These are phyloP conservation scores for Suhomyces sp. DNA, from an alignment of 805 yeast species.

Conservation along the genomic window DNA sequence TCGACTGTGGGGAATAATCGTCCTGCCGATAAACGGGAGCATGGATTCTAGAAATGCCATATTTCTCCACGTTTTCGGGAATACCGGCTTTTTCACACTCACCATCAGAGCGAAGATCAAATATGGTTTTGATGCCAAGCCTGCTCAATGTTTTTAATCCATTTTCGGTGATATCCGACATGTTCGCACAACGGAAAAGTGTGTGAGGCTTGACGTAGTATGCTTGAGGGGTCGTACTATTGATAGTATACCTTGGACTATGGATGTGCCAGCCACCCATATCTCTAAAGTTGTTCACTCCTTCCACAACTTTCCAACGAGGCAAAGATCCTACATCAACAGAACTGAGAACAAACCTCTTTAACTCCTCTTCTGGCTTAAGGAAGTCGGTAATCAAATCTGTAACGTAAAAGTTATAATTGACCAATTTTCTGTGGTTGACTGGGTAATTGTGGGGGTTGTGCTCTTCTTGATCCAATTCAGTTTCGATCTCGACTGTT, in stretches of 20 bases:
- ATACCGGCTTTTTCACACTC: slow-evolving; percentile 52
- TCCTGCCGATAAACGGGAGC: slow-evolving; percentile 54
- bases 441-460: slow-evolving; percentile 44
- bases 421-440: slow-evolving; percentile 44
- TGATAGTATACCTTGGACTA: slow-evolving; percentile 23
- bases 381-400: slow-evolving; percentile 50
- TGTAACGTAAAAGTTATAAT: slow-evolving; percentile 56
- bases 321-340: slow-evolving; percentile 37
- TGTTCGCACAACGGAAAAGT: slow-evolving; percentile 63
- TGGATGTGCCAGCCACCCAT: slow-evolving; percentile 68
- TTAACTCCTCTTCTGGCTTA: slow-evolving; percentile 44
- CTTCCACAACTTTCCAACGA: slow-evolving; percentile 64
- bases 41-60: slow-evolving; percentile 48
- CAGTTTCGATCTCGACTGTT: slow-evolving; percentile 31
- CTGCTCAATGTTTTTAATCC: slow-evolving; percentile 45
- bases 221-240: slow-evolving; percentile 7
- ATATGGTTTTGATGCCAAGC: slow-evolving; percentile 52
- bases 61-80: slow-evolving; percentile 31
- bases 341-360: slow-evolving; percentile 47
- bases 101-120: slow-evolving; percentile 63
- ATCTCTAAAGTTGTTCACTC: slow-evolving; percentile 73
- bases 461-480: slow-evolving; percentile 26
- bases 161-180: slow-evolving; percentile 46
- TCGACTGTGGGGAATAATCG: slow-evolving; percentile 63
- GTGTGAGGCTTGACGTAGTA: slow-evolving; percentile 50